Evolutionary conservation across 2,329 filamentous ascomycete genomes (phyloP).

Genomic region (Ophiostoma perfectum): DNA sequence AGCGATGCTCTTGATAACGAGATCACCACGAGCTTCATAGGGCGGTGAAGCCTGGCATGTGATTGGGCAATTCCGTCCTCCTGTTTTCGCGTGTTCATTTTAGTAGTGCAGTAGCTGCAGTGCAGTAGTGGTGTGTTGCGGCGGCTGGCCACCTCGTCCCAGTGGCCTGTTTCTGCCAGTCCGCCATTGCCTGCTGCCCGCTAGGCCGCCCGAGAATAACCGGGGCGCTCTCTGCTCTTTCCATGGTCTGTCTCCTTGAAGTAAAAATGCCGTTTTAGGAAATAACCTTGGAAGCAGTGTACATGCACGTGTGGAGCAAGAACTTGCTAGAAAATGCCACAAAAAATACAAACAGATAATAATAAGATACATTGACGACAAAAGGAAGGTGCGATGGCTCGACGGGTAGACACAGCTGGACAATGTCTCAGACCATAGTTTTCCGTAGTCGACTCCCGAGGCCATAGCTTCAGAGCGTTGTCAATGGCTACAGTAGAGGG

Average conservation of each 20-base stretch:
- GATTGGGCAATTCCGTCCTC: neutral
- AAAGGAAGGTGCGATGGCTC: neutral
- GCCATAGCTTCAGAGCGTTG: neutral
- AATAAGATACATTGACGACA: neutral
- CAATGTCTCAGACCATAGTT: neutral
- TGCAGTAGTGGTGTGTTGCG: slow-evolving; percentile 1
- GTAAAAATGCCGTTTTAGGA: slow-evolving; percentile 22
- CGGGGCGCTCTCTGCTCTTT: neutral
- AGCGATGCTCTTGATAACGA: neutral
- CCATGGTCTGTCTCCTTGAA: slow-evolving; percentile 12
- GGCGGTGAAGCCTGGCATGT: neutral
- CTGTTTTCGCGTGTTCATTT: neutral
- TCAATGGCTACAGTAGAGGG: slow-evolving; percentile 2
- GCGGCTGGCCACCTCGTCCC: neutral
- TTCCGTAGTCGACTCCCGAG: neutral
- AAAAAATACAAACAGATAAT: neutral
- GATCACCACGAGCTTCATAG: no score
- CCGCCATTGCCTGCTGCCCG: neutral
- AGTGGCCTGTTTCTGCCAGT: neutral
- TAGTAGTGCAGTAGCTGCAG: neutral
- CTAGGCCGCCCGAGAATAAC: slow-evolving; percentile 20
- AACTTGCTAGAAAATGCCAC: neutral
- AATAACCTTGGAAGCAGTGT: slow-evolving; percentile 16
- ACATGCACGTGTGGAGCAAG: slow-evolving; percentile 11
- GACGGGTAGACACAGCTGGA: neutral